Conservation (phyloP, 768 basidiomycete genomes). For the Daedaleopsis nitida region DNA sequence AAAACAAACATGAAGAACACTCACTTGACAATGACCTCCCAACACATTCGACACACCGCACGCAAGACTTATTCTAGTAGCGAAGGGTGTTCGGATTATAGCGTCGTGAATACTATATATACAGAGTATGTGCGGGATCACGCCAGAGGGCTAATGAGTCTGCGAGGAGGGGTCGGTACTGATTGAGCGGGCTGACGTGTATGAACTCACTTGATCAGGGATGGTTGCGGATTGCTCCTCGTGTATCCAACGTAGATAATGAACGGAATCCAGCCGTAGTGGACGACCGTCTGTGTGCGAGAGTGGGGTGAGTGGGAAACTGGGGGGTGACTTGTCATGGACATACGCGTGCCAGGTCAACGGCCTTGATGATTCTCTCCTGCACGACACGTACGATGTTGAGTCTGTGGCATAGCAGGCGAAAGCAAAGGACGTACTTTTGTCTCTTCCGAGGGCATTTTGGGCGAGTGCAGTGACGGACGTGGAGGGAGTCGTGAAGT, state of each 20-base stretch:
- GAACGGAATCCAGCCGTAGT: conserved; percentile 96
- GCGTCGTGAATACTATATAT: conserved; percentile 19
- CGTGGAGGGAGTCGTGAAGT: conserved; percentile 25
- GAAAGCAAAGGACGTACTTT: conserved; percentile 52
- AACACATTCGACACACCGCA: background rate
- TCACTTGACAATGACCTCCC: conserved; percentile 10
- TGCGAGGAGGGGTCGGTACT: conserved; percentile 31
- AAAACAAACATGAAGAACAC: conserved; percentile 5
- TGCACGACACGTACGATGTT: conserved; percentile 28
- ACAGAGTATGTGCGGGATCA: conserved; percentile 43
- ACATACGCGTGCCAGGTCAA: conserved; percentile 82
- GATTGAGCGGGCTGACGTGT: background rate
- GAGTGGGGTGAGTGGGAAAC: conserved; percentile 6
- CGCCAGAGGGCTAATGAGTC: conserved; percentile 93
- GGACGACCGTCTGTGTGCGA: conserved; percentile 71
- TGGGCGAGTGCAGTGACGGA: conserved; percentile 35
- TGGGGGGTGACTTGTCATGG: conserved; percentile 5
- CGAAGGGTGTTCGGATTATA: conserved; percentile 16
- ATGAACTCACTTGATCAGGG: conserved; percentile 78
- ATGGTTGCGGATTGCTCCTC: conserved; percentile 90
- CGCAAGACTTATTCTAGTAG: background rate
- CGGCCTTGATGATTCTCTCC: conserved; percentile 82
- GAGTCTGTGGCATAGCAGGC: background rate
- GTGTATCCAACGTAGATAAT: conserved; percentile 97
- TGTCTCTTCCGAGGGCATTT: conserved; percentile 90